phyloP scores from a whole-genome alignment of 164 flowering plant species.

The Hamamelis virginiana region DNA sequence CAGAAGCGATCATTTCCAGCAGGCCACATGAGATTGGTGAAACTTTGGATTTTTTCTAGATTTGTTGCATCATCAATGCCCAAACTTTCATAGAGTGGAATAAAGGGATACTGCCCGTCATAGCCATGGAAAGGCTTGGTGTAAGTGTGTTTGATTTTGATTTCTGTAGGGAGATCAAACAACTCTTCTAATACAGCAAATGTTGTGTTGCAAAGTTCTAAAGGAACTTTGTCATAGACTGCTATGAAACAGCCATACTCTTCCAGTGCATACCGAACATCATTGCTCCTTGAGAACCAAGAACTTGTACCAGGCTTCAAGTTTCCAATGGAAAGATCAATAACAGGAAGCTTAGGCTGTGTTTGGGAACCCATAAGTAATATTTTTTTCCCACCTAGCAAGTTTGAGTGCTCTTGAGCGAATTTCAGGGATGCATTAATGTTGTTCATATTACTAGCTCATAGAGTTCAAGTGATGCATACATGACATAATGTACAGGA shows the following conservation, averaged over 20 bases:
- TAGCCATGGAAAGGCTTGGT: constrained; percentile 46
- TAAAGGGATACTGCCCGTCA: constrained; percentile 28
- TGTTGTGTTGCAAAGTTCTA: constrained; percentile 18
- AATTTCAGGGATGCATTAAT: no score
- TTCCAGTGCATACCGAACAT: constrained; percentile 38
- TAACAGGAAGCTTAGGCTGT: constrained; percentile 20
- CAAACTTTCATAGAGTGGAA: constrained; percentile 48
- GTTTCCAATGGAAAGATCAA: constrained; percentile 30
- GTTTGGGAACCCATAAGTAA: constrained; percentile 23
- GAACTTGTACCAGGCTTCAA: constrained; percentile 30
- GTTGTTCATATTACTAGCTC: no score
- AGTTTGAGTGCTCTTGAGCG: no score
- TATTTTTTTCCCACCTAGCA: no score
- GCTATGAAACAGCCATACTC: constrained; percentile 44
- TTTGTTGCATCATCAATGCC: constrained; percentile 41
- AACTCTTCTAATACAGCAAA: constrained; percentile 30
- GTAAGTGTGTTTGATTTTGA: constrained; percentile 35
- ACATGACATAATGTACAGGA: no score
- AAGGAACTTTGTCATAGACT: constrained; percentile 20
- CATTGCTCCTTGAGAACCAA: constrained; percentile 29
- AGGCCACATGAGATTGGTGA: constrained; percentile 44
- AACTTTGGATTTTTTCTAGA: constrained; percentile 14
- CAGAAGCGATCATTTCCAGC: constrained; percentile 36
- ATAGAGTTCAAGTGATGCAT: no score
- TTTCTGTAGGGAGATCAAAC: constrained; percentile 42